These are phyloP conservation scores for Myrica gale DNA, from an alignment of 306 rosid genomes.

Conservation along the genomic window DNA sequence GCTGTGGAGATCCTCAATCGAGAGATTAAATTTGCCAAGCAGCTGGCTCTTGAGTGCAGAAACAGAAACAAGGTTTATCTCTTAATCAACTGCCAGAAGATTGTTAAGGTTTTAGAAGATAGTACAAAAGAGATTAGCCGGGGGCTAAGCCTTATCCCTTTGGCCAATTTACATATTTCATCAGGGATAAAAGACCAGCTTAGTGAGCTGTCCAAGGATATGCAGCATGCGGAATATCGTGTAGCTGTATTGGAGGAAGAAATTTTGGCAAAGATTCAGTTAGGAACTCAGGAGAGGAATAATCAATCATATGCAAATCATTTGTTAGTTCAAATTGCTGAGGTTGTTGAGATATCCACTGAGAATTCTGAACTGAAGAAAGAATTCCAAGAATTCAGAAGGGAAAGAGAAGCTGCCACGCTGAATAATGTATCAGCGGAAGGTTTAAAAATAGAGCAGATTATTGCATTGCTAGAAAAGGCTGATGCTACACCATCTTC, in stretches of 20 bases:
- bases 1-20: slow-evolving; percentile 39
- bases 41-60: slow-evolving; percentile 45
- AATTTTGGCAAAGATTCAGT: slow-evolving; percentile 43
- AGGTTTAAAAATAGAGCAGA: slow-evolving; percentile 48
- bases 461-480: slow-evolving; percentile 42
- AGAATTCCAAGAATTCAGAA: slow-evolving; percentile 45
- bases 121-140: slow-evolving; percentile 43
- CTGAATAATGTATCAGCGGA: slow-evolving; percentile 39
- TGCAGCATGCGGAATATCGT: slow-evolving; percentile 41
- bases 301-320: slow-evolving; percentile 28
- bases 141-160: slow-evolving; percentile 42
- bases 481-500: slow-evolving; percentile 40
- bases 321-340: slow-evolving; percentile 41
- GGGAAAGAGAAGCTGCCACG: slow-evolving; percentile 41
- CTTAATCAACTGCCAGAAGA: slow-evolving; percentile 43
- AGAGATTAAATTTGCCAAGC: slow-evolving; percentile 45
- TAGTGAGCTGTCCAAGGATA: slow-evolving; percentile 42
- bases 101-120: slow-evolving; percentile 37
- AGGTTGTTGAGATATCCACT: slow-evolving; percentile 45
- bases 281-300: slow-evolving; percentile 39
- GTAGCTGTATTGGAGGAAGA: slow-evolving; percentile 39
- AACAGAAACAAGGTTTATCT: slow-evolving; percentile 50
- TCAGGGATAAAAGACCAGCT: slow-evolving; percentile 32
- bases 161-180: slow-evolving; percentile 37
- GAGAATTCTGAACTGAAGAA: slow-evolving; percentile 39